These are phyloP conservation scores for Rhipidocladum racemiflorum DNA, from an alignment of 176 grass and related monocot species.

Conservation along the genomic window DNA sequence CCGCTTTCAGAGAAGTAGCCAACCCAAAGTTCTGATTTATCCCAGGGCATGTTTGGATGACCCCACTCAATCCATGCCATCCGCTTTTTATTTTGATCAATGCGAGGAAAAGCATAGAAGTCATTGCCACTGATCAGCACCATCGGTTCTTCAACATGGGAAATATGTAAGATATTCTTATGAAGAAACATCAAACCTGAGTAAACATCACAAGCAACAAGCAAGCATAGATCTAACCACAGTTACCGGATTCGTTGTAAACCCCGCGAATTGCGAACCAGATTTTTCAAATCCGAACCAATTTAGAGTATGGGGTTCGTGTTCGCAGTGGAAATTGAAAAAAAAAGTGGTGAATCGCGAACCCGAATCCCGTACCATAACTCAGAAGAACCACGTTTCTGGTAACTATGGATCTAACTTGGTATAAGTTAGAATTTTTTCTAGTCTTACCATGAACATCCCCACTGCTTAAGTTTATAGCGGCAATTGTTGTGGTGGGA, in stretches of 20 bases:
- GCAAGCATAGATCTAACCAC: conserved; percentile 11
- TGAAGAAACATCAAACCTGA: not conserved
- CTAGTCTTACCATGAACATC: conserved; percentile 54
- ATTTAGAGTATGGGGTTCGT: no score
- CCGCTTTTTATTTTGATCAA: conserved; percentile 59
- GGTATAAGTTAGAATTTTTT: conserved; percentile 5
- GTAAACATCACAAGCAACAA: conserved; percentile 32
- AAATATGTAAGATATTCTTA: conserved; percentile 21
- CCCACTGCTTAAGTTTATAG: conserved; percentile 43
- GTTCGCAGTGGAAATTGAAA: no score
- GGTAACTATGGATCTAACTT: conserved; percentile 12
- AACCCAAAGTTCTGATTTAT: conserved; percentile 81
- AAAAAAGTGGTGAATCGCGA: no score
- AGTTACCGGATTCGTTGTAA: no score
- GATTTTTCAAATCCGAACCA: no score
- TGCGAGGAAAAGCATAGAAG: conserved; percentile 82
- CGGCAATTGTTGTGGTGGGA: conserved; percentile 60
- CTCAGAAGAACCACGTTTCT: no score
- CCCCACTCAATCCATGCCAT: conserved; percentile 89
- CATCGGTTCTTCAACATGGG: conserved; percentile 72
- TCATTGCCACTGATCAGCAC: conserved; percentile 64
- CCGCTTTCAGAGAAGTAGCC: conserved; percentile 72
- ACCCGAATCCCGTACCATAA: no score
- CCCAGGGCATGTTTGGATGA: conserved; percentile 79
- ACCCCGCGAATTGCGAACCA: no score